Base-by-base conservation (phyloP, 805 yeast species). In the Suhomyces prunicola region DNA sequence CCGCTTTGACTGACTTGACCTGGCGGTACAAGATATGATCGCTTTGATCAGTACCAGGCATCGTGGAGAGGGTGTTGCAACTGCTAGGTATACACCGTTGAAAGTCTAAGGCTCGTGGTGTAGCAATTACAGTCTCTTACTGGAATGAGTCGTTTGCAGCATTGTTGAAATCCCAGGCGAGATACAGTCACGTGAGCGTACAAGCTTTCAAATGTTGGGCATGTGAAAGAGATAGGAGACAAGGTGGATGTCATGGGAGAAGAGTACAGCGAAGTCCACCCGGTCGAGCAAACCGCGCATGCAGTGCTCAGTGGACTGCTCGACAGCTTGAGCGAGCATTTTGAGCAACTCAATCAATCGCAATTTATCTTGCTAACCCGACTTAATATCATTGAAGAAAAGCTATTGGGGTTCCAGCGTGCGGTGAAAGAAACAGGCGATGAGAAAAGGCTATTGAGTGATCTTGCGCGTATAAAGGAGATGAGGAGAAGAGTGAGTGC, bases 241-340 rank as follows among this genome's bases (percentile, higher is more conserved):
- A 10, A 5, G 15, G 42, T 10, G 42, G 22, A n/a, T 19, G 23
- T 5, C 42, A 39, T 39, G 42, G 42, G 42, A 10, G 36, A 29
- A 13, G 27, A 46, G 12, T 47, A 47, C 33, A 47, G 24, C 33
- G 77, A 78, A 29, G 70, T 83, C 13, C 87, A 84, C 60, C 86
- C 87, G 0, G 75, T 84, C 44, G 88, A 84, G 55, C 69, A 83
- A 27, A 76, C 83, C 2, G 86, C 84, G 0, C 88, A 84, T 55
- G 68, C 82, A 8, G 63, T 84, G 1, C 61, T 84, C 6, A 83
- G 83, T 31, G 79, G 80, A 1, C 78, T 87, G 1, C 65, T 84
- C 7, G 87, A 84, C 42, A 69, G 67, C 4, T 65, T 84, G 23
- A 76, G 80, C 50, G 77, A 77, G 50, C 79, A 78, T 51, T 71